Evolutionary conservation across 1,284 basidiomycete species (phyloP), one percentile per base, ranked within the genome.

Genomic region (Baeospora myosura): DNA sequence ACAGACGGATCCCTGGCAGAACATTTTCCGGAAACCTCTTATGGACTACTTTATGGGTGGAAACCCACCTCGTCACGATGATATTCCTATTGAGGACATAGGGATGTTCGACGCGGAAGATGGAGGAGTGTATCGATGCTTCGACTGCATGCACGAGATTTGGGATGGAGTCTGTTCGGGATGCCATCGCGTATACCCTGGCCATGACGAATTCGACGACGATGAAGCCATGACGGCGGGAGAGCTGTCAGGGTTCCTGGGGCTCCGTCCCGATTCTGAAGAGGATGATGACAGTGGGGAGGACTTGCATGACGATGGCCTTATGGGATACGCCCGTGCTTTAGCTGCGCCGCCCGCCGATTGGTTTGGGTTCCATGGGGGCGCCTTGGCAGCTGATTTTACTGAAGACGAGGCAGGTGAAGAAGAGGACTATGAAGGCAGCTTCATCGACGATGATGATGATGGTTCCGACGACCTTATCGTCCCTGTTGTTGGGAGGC

Each of bases 131-230:
- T 81, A 75, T 50, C 71, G 85, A n/a, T 88, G 85, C 53, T 53
- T 77, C 8, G 76, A 79, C 30, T 88, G 85, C 52, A 69, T 76
- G 66, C 77, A 88, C 54, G 85, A 88, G 60, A 79, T 88, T 44
- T 77, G 70, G 71, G 72, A 68, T 17, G 38, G 26, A 1, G 53
- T 65, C 11, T 88, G 85, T 54, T 66, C 75, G 2, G 52, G 54
- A 11, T 87, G 85, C 49, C 64, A 70, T 14, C 68, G 79, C 23
- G 57, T 61, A 14, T 86, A 85, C 52, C 63, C 62, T 4, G 80
- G 72, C 0, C 77, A 81, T 22, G 47, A 48, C 22, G 14, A 52
- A 23, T 38, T 45, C 18, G 22, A 48, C 52, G 54, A 65, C 46
- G 53, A 66, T 40, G 52, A 69, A 49, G 47, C 66, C 47, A 41